Evolutionary conservation across 2,329 filamentous ascomycete genomes (phyloP).

Genomic region (Aspergillus brunneoviolaceus): DNA sequence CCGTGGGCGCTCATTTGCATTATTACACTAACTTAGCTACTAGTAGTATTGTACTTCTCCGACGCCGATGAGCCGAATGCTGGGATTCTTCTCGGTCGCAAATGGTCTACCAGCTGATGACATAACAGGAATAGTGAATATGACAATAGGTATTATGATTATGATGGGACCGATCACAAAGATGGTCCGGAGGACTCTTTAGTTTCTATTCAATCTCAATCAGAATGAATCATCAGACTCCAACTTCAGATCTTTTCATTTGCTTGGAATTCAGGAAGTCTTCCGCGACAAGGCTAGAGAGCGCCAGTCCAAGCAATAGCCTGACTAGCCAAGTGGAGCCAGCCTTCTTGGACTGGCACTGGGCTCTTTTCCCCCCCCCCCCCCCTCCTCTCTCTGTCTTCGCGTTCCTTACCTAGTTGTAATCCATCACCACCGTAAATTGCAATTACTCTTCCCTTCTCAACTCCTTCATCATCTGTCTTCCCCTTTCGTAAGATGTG

Average conservation of each 20-base stretch:
- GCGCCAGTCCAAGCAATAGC: conserved; percentile 37
- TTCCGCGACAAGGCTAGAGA: conserved; percentile 15
- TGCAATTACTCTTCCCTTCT: no score
- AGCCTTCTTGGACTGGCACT: background rate
- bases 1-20: background rate
- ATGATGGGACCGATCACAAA: no score
- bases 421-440: background rate
- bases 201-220: no score
- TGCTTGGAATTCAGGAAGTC: background rate
- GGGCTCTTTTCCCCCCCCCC: background rate
- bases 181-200: no score
- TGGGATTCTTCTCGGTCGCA: no score
- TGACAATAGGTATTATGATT: background rate
- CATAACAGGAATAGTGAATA: background rate
- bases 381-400: background rate
- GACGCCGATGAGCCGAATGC: background rate
- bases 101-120: no score
- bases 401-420: background rate
- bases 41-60: background rate
- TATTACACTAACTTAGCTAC: background rate
- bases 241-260: conserved; percentile 17
- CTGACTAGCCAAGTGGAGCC: conserved; percentile 40
- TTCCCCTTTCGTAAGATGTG: background rate
- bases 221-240: no score
- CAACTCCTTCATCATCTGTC: background rate